Evolutionary conservation across 1,284 basidiomycete species (phyloP), one percentile per base, ranked within the genome.

Genomic region (Apiotrichum gracile): DNA sequence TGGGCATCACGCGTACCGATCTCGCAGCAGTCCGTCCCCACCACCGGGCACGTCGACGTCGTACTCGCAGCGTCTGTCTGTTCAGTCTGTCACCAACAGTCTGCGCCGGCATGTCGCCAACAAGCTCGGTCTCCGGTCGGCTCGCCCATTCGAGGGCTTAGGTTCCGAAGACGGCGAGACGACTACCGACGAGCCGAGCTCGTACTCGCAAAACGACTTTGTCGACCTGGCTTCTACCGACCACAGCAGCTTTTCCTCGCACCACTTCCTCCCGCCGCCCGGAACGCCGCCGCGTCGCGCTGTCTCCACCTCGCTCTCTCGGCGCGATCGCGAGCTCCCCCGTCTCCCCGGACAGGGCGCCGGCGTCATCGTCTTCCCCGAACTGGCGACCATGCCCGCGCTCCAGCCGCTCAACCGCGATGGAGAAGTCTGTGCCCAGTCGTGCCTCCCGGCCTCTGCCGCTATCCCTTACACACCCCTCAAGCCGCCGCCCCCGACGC

Each of bases 361-460:
- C 13, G 56, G 56, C n/a, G 43, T 63, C 34, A 61, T 58, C 24
- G 61, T 63, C 42, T 63, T 63, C 39, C 60, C 61, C 35, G 59
- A 63, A 46, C 48, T 61, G 10, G 53, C 55, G 0, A 46, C 51
- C 0, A 48, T 49, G 41, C 53, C 59, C 2, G 38, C 58, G 4
- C 26, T 50, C 33, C 49, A 49, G 29, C 47, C 50, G 6, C 45
- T 53, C 13, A 24, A 29, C 13, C 52, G 42, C 45, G 48, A 59
- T 21, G 58, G 58, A 35, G 58, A 59, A 21, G 41, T 59, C 24
- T 55, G 54, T 39, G 51, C 54, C 9, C 58, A 59, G 54, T 46
- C 55, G 17, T 53, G 53, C 27, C 51, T 60, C 33, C 49, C 51
- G 3, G 51, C 61, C 22, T 37, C 47, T 34, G 31, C 47, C 8